phyloP scores from a whole-genome alignment of 2,329 filamentous ascomycete genomes.

The Camillea tinctor region DNA sequence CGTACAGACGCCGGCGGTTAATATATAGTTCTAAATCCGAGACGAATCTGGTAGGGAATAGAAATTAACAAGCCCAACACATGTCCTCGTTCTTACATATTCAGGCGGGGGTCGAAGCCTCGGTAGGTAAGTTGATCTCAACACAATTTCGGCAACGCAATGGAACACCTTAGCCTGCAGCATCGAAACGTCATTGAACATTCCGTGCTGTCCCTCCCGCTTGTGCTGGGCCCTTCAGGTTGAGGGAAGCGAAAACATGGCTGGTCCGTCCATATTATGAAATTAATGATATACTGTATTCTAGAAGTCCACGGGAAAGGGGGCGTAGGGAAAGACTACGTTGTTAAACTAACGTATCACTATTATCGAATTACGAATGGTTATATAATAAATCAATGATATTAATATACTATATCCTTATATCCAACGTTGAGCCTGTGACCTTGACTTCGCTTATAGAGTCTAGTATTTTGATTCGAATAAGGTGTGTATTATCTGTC shows the following conservation, averaged over 20 bases:
- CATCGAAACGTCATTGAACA: not conserved
- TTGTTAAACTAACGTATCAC: not conserved
- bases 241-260: not conserved
- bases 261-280: not conserved
- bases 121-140: conserved; percentile 18
- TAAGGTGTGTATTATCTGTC: too few relatives aligned
- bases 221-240: not conserved
- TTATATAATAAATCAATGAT: not conserved
- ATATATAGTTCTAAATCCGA: conserved; percentile 24
- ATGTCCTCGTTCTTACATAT: conserved; percentile 24
- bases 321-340: not conserved
- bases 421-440: too few relatives aligned
- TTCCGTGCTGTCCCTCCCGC: not conserved
- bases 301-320: not conserved
- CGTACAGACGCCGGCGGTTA: conserved; percentile 28
- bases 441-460: too few relatives aligned
- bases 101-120: conserved; percentile 21
- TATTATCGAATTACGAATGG: not conserved
- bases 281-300: not conserved
- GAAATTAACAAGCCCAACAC: conserved; percentile 26
- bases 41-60: conserved; percentile 26
- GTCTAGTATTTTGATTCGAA: too few relatives aligned
- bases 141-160: conserved; percentile 13
- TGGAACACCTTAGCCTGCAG: not conserved
- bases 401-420: not conserved